Evolutionary conservation across 129 eudicot genomes (phyloP).

Genomic region (Heracleum sosnowskyi): DNA sequence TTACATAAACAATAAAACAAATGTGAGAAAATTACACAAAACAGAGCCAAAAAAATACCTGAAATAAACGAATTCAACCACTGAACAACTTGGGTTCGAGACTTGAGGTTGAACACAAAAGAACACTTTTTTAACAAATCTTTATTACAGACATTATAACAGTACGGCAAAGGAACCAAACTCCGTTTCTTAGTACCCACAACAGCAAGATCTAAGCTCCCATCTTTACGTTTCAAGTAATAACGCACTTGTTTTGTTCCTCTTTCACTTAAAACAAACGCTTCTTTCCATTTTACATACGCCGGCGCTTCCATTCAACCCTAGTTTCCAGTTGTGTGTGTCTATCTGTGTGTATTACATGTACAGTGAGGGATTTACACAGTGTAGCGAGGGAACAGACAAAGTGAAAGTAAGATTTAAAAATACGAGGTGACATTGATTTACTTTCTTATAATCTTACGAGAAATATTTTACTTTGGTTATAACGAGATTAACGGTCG

Average conservation of each 20-base stretch:
- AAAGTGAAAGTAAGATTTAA: not conserved
- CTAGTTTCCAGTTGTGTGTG: conserved; percentile 15
- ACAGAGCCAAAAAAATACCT: conserved; percentile 27
- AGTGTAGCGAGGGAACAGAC: not conserved
- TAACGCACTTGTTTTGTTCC: conserved; percentile 57
- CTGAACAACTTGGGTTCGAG: conserved; percentile 49
- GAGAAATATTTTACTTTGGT: not conserved
- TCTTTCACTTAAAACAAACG: conserved; percentile 25
- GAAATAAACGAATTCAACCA: conserved; percentile 50
- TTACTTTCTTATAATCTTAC: too few species aligned
- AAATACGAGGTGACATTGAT: not conserved
- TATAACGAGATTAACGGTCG: not conserved
- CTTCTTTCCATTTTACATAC: conserved; percentile 59
- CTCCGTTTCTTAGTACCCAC: conserved; percentile 59
- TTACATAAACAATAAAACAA: not conserved
- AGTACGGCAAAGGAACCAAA: conserved; percentile 29
- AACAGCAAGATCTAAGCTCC: conserved; percentile 57
- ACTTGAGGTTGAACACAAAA: conserved; percentile 35
- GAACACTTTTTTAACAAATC: conserved; percentile 1
- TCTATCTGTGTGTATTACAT: too few species aligned
- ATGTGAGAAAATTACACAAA: too few species aligned
- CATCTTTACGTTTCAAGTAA: conserved; percentile 42
- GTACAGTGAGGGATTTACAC: not conserved
- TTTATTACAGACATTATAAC: conserved; percentile 18
- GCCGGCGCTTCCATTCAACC: conserved; percentile 19